Evolutionary conservation across 352 stramenopile genomes (phyloP).

Genomic region (Elongisporangium prolatum): DNA sequence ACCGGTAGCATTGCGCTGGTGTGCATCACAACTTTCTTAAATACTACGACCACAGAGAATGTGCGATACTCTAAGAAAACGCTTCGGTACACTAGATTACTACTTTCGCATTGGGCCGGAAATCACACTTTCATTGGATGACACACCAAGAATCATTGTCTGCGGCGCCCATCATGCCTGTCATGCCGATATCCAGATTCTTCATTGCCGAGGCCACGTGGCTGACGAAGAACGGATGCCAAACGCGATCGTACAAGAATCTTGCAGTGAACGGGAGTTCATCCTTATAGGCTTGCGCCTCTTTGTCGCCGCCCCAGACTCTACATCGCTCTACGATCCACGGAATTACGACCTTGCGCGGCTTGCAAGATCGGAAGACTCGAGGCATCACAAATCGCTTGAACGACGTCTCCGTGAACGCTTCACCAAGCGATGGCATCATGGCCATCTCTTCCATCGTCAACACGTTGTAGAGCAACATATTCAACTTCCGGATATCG

Average conservation of each 20-base stretch:
- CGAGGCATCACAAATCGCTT: conserved; percentile 72
- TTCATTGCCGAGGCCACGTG: conserved; percentile 75
- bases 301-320: conserved; percentile 58
- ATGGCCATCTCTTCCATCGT: conserved; percentile 61
- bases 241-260: conserved; percentile 79
- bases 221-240: conserved; percentile 64
- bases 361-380: conserved; percentile 54
- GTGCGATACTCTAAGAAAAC: conserved; percentile 1
- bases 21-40: conserved; percentile 1
- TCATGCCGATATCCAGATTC: conserved; percentile 41
- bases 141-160: conserved; percentile 5
- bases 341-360: conserved; percentile 67
- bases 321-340: conserved; percentile 80
- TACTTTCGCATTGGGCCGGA: not conserved
- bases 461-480: conserved; percentile 60
- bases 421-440: conserved; percentile 49
- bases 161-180: conserved; percentile 18
- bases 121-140: not conserved
- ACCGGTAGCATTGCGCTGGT: too few relatives aligned
- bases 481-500: conserved; percentile 70
- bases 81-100: conserved; percentile 1
- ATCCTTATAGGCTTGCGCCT: conserved; percentile 58
- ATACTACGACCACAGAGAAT: not conserved
- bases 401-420: conserved; percentile 71
- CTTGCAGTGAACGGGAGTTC: conserved; percentile 69